Evolutionary conservation across 768 basidiomycete genomes (phyloP).

Genomic region (Pluteus cervinus): DNA sequence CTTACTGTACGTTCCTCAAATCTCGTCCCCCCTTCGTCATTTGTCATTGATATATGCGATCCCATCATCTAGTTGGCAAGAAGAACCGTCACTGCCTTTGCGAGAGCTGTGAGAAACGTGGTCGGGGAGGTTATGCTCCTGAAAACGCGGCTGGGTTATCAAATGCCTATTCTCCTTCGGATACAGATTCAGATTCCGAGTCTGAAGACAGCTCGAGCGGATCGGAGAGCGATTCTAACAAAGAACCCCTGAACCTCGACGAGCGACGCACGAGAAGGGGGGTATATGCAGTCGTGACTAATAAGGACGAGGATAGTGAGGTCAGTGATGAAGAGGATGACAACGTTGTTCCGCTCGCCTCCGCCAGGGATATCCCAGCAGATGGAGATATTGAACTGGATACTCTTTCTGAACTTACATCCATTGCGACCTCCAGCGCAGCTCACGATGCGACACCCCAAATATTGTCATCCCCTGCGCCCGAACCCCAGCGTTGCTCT

Average conservation of each 20-base stretch:
- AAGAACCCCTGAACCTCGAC: constrained; percentile 52
- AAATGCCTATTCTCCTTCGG: constrained; percentile 37
- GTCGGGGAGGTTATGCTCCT: constrained; percentile 68
- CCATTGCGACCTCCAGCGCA: constrained; percentile 32
- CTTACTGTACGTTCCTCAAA: constrained; percentile 71
- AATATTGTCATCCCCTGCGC: constrained; percentile 19
- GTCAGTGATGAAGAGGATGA: constrained; percentile 55
- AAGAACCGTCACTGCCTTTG: constrained; percentile 60
- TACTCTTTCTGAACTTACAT: constrained; percentile 38
- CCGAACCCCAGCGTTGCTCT: constrained; percentile 29
- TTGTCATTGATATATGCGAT: constrained; percentile 14
- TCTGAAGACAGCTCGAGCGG: constrained; percentile 31
- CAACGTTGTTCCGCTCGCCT: constrained; percentile 37
- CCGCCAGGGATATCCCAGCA: constrained; percentile 37
- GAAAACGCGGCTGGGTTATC: constrained; percentile 39
- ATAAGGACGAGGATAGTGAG: constrained; percentile 55
- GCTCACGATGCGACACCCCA: constrained; percentile 25
- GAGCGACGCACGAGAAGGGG: constrained; percentile 78
- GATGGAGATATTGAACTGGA: constrained; percentile 54
- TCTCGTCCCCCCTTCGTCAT: constrained; percentile 10
- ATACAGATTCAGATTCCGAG: constrained; percentile 39
- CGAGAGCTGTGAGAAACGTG: constrained; percentile 77
- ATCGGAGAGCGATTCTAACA: constrained; percentile 32
- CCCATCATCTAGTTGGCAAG: constrained; percentile 26
- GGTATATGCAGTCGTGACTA: constrained; percentile 67